phyloP scores from a whole-genome alignment of 2,329 filamentous ascomycete species.

The Monosporascus sp. region DNA sequence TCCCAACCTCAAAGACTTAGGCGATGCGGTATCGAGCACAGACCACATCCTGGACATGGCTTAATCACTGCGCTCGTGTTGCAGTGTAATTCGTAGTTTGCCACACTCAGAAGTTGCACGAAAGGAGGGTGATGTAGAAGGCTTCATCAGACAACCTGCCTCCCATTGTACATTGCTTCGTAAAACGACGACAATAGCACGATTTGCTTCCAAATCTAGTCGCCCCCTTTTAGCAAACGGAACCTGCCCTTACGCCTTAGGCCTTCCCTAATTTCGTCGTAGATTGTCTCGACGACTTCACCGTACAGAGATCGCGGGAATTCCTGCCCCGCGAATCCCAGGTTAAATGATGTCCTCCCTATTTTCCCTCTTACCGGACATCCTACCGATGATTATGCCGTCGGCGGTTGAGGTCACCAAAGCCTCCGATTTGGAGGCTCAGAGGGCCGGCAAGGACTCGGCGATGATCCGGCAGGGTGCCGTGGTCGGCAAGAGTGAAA shows the following conservation, averaged over 20 bases:
- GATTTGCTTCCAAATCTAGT: too few relatives aligned
- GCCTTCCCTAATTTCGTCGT: neutral
- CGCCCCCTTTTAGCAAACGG: too few relatives aligned
- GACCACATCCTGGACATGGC: too few relatives aligned
- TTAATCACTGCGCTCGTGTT: too few relatives aligned
- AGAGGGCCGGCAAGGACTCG: conserved; percentile 23
- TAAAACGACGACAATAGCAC: too few relatives aligned
- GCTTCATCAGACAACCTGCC: too few relatives aligned
- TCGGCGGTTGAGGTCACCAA: conserved; percentile 52
- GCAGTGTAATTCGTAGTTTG: too few relatives aligned
- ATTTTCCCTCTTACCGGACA: conserved; percentile 50
- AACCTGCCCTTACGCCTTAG: neutral
- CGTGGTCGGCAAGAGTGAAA: conserved; percentile 58
- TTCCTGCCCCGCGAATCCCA: neutral
- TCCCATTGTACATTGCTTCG: too few relatives aligned
- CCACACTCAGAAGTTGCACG: too few relatives aligned
- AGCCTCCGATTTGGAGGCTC: conserved; percentile 37
- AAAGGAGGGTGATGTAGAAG: too few relatives aligned
- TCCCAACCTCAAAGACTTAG: too few relatives aligned
- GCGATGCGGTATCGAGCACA: too few relatives aligned
- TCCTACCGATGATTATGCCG: conserved; percentile 55
- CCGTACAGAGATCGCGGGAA: neutral
- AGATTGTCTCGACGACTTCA: neutral
- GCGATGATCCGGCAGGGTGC: conserved; percentile 41
- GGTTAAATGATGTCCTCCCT: conserved; percentile 39